These are phyloP conservation scores for Shiraia bambusicola DNA, from an alignment of 2,329 filamentous ascomycete genomes.

Conservation along the genomic window DNA sequence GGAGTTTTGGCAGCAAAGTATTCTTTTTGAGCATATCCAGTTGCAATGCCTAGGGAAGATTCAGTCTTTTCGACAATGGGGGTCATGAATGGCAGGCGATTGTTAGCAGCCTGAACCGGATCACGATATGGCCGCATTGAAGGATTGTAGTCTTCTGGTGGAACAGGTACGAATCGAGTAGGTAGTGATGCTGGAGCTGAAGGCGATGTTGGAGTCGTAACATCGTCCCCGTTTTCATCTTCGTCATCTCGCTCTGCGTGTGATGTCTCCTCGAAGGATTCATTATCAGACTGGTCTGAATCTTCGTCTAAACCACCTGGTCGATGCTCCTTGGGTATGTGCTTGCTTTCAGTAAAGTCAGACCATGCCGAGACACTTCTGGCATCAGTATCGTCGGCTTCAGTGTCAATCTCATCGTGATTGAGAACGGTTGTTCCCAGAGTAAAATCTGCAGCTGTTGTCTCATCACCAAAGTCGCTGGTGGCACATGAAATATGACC, in stretches of 20 bases:
- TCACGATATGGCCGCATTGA: constrained; percentile 80
- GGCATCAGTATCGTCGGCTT: constrained; percentile 40
- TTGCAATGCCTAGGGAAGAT: constrained; percentile 67
- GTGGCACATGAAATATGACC: constrained; percentile 65
- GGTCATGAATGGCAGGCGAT: constrained; percentile 95
- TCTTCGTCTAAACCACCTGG: constrained; percentile 42
- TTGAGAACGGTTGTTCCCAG: constrained; percentile 41
- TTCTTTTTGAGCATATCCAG: constrained; percentile 54
- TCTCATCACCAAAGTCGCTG: constrained; percentile 68
- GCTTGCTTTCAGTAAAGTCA: constrained; percentile 75
- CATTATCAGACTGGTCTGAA: constrained; percentile 38
- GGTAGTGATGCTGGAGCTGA: constrained; percentile 40
- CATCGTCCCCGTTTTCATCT: constrained; percentile 40
- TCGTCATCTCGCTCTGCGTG: constrained; percentile 28
- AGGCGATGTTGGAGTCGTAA: constrained; percentile 53
- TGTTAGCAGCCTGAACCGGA: constrained; percentile 77
- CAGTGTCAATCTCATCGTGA: constrained; percentile 48
- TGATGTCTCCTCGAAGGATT: constrained; percentile 37
- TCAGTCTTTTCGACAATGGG: constrained; percentile 96
- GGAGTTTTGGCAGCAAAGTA: constrained; percentile 74
- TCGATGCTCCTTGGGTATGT: constrained; percentile 56
- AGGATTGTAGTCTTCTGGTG: constrained; percentile 83
- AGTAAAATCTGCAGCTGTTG: constrained; percentile 53
- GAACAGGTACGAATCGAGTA: constrained; percentile 73
- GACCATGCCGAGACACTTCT: constrained; percentile 77